Conservation (phyloP, 2,329 filamentous ascomycete species). For the Trichoderma harzianum region DNA sequence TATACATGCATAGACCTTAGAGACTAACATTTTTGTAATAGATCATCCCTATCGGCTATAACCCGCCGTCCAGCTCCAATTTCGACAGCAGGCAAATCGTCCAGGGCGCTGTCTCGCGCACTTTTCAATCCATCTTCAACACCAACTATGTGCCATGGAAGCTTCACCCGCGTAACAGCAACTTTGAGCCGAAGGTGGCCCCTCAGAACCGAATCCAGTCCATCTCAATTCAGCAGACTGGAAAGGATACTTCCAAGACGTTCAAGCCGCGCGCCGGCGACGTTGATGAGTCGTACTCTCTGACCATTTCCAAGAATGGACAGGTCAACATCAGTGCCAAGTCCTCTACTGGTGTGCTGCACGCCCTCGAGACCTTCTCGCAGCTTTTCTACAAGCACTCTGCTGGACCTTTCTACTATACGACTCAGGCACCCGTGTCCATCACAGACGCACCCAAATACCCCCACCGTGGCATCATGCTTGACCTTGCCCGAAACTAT, state of each 20-base stretch:
- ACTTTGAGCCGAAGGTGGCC: conserved; percentile 59
- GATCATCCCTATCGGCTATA: conserved; percentile 44
- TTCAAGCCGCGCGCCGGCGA: conserved; percentile 60
- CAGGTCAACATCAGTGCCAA: conserved; percentile 60
- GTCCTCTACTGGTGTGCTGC: conserved; percentile 65
- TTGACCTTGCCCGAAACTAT: conserved; percentile 74
- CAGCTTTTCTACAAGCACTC: conserved; percentile 78
- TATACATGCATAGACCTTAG: neutral
- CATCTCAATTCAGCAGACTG: conserved; percentile 64
- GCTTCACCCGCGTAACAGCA: conserved; percentile 60
- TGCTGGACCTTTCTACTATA: conserved; percentile 58
- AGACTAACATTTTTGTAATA: conserved; percentile 35
- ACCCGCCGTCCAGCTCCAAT: conserved; percentile 35
- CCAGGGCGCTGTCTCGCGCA: conserved; percentile 54
- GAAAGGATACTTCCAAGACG: conserved; percentile 48
- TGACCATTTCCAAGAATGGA: conserved; percentile 58
- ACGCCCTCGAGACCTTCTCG: conserved; percentile 69
- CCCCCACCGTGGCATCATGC: conserved; percentile 73
- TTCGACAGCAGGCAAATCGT: conserved; percentile 53
- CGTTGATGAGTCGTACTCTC: conserved; percentile 72
- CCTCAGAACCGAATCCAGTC: conserved; percentile 48
- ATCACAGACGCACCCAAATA: conserved; percentile 73
- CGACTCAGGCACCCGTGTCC: conserved; percentile 63
- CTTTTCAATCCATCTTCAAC: conserved; percentile 61
- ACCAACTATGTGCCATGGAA: conserved; percentile 77